Percentiles rank a stretch among this genome's conserved stretches.
These are phyloP conservation scores for Botryotinia narcissicola DNA, from an alignment of 2,329 filamentous ascomycete species.

Conservation along the genomic window DNA sequence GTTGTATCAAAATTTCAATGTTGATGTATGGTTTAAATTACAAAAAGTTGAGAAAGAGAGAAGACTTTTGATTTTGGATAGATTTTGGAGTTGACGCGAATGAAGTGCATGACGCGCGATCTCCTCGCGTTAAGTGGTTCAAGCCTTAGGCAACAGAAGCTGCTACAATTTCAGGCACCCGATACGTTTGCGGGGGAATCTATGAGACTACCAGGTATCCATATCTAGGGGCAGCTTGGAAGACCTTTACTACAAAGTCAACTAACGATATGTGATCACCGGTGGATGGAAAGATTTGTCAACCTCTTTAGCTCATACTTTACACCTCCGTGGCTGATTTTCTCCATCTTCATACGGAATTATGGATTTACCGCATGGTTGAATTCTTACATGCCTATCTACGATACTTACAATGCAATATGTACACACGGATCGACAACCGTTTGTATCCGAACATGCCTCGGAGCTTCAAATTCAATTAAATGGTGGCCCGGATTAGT, in stretches of 20 bases:
- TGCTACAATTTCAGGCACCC: not conserved
- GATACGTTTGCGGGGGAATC: not conserved
- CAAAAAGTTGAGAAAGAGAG: slow-evolving; percentile 4
- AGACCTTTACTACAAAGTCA: not conserved
- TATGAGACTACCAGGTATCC: not conserved
- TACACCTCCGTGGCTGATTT: not conserved
- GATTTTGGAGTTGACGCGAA: slow-evolving; percentile 18
- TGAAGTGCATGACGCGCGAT: slow-evolving; percentile 21
- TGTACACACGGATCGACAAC: not conserved
- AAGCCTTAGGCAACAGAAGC: not conserved
- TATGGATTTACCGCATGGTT: not conserved
- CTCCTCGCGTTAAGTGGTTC: slow-evolving; percentile 23
- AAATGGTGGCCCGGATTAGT: slow-evolving; percentile 12
- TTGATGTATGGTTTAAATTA: slow-evolving; percentile 17
- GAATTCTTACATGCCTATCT: not conserved
- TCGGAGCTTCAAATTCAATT: slow-evolving; percentile 15
- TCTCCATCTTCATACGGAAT: not conserved
- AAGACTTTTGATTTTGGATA: slow-evolving; percentile 6
- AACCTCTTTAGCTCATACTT: not conserved
- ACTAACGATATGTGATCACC: not conserved
- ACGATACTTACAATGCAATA: not conserved
- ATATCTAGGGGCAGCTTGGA: not conserved
- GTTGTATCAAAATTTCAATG: not conserved
- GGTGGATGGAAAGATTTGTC: not conserved
- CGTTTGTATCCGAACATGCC: slow-evolving; percentile 18